phyloP scores from a whole-genome alignment of 208 protist genomes.

The Naegleria lovaniensis region DNA sequence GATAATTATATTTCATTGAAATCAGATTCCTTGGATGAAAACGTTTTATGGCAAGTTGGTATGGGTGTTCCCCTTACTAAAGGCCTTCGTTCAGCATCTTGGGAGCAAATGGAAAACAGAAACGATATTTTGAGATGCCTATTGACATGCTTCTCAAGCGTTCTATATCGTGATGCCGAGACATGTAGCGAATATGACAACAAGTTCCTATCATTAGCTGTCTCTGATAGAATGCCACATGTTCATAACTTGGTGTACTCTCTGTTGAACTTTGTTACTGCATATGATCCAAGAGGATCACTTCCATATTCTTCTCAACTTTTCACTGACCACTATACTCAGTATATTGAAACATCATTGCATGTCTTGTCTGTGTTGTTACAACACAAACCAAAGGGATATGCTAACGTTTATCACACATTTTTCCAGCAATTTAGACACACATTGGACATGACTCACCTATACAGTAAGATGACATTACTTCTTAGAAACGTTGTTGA shows the following conservation, averaged over 20 bases:
- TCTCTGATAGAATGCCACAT: background rate
- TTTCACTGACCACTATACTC: background rate
- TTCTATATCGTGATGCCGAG: background rate
- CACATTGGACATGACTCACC: background rate
- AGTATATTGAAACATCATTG: background rate
- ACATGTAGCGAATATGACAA: background rate
- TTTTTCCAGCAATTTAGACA: background rate
- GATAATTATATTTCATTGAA: background rate
- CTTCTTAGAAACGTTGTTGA: background rate
- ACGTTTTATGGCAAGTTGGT: background rate
- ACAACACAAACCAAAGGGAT: background rate
- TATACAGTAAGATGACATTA: background rate
- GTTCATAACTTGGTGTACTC: background rate
- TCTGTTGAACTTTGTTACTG: conserved; percentile 13
- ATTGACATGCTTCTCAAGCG: background rate
- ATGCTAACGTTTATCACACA: background rate
- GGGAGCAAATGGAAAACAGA: conserved; percentile 21
- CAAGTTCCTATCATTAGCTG: conserved; percentile 11
- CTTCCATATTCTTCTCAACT: conserved; percentile 12
- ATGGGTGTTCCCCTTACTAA: background rate
- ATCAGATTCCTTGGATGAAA: background rate
- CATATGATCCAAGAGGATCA: conserved; percentile 18
- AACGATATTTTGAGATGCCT: conserved; percentile 20
- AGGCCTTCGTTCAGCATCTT: background rate
- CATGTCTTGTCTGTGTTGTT: background rate